phyloP scores from a whole-genome alignment of 768 basidiomycete species.

The Termitomyces sp. region DNA sequence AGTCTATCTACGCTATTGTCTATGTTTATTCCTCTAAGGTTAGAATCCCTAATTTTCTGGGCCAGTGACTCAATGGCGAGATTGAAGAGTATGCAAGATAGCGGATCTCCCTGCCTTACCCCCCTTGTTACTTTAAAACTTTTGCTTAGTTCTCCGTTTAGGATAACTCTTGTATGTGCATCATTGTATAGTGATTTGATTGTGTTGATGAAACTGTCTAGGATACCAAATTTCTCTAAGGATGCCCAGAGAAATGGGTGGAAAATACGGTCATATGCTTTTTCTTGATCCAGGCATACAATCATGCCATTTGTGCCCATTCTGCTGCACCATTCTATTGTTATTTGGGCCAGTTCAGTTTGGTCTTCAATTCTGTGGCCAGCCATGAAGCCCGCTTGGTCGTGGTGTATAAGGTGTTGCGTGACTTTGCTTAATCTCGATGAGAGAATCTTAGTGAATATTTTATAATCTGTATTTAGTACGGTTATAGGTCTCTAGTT shows the following conservation, averaged over 20 bases:
- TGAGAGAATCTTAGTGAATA: conserved; percentile 4
- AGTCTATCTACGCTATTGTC: too few species aligned
- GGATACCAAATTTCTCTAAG: conserved; percentile 1
- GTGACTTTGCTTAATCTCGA: neutral
- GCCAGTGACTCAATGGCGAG: too few species aligned
- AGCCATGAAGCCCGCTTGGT: conserved; percentile 6
- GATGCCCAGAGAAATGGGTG: conserved; percentile 3
- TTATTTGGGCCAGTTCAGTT: neutral
- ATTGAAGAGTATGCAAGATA: too few species aligned
- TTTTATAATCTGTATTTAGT: neutral
- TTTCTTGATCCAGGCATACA: neutral
- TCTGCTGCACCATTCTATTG: neutral
- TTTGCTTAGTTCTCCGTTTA: too few species aligned
- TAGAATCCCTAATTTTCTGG: too few species aligned
- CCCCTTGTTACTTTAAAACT: too few species aligned
- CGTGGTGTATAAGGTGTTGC: neutral
- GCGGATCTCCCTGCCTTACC: too few species aligned
- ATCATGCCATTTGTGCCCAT: neutral
- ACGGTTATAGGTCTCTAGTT: neutral
- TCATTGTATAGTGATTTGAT: conserved; percentile 1
- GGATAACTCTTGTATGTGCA: neutral
- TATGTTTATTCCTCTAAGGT: too few species aligned
- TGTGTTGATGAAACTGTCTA: neutral
- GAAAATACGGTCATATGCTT: neutral
- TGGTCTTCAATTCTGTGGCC: neutral